These are phyloP conservation scores for Tuber microsphaerosporum DNA, from an alignment of 495 filamentous ascomycete genomes.

Conservation along the genomic window DNA sequence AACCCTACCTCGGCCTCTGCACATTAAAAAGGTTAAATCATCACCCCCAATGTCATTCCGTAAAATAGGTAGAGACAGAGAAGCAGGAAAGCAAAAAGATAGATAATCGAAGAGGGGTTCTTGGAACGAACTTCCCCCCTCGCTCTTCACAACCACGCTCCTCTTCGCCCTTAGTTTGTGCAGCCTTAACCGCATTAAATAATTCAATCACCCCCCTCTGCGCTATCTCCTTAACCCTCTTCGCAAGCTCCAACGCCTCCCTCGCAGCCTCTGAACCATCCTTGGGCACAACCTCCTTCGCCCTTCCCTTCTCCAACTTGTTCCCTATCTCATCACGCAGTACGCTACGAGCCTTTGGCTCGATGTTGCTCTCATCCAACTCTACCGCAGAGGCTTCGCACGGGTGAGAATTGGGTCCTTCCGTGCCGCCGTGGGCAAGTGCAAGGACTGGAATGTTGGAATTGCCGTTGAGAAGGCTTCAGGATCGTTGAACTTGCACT, in stretches of 20 bases:
- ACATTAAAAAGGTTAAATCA: no score
- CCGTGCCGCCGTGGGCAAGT: constrained; percentile 57
- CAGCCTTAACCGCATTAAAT: constrained; percentile 88
- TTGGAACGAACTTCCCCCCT: no score
- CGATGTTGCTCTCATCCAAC: constrained; percentile 74
- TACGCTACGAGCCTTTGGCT: constrained; percentile 65
- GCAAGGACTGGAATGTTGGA: no score
- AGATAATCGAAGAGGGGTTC: no score
- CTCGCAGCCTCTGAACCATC: constrained; percentile 45
- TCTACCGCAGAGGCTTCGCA: constrained; percentile 58
- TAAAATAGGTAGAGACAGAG: no score
- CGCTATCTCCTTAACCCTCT: constrained; percentile 43
- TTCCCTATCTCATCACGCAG: constrained; percentile 71
- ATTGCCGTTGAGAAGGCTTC: no score
- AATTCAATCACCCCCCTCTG: constrained; percentile 48
- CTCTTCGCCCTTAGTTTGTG: constrained; percentile 58
- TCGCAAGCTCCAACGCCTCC: constrained; percentile 65
- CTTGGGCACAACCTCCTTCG: constrained; percentile 66
- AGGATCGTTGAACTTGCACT: no score
- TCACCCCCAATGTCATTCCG: no score
- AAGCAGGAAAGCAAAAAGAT: no score
- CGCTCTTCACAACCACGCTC: constrained; percentile 43
- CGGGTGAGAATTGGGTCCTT: constrained; percentile 82
- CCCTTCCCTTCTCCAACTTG: constrained; percentile 75
- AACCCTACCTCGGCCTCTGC: no score